Evolutionary conservation across 345 rosid genomes (phyloP).

Genomic region (Trapa incisa): DNA sequence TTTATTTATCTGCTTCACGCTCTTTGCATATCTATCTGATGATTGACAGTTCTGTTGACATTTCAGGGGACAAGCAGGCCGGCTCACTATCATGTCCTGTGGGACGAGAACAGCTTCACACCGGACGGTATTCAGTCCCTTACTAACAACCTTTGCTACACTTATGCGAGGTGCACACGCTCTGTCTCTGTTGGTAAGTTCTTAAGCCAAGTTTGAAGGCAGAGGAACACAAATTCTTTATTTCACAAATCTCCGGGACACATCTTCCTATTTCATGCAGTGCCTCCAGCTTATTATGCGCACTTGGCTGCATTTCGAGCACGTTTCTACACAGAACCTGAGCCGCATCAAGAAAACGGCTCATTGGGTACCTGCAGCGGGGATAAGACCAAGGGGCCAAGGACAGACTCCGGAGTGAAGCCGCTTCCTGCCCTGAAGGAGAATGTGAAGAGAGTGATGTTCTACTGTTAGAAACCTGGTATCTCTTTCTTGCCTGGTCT

Average conservation of each 20-base stretch:
- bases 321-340: conserved; percentile 91
- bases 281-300: conserved; percentile 96
- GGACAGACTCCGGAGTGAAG: conserved; percentile 47
- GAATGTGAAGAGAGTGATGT: conserved; percentile 96
- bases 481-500: no score
- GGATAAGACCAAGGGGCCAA: conserved; percentile 16
- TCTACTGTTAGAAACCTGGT: conserved; percentile 44
- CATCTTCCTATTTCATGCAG: conserved; percentile 22
- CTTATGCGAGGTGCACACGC: conserved; percentile 93
- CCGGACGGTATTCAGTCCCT: conserved; percentile 93
- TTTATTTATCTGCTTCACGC: neutral
- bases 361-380: conserved; percentile 27
- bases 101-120: conserved; percentile 98
- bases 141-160: conserved; percentile 93
- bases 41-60: neutral
- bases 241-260: no score
- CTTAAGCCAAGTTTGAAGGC: no score
- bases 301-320: conserved; percentile 98
- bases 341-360: conserved; percentile 72
- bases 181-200: conserved; percentile 83
- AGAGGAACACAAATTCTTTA: no score
- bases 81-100: conserved; percentile 96
- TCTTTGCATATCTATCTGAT: neutral
- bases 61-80: conserved; percentile 94
- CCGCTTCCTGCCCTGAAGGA: conserved; percentile 94